Base-by-base conservation (phyloP, 2,329 filamentous ascomycete species). In the Colletotrichum agaves region DNA sequence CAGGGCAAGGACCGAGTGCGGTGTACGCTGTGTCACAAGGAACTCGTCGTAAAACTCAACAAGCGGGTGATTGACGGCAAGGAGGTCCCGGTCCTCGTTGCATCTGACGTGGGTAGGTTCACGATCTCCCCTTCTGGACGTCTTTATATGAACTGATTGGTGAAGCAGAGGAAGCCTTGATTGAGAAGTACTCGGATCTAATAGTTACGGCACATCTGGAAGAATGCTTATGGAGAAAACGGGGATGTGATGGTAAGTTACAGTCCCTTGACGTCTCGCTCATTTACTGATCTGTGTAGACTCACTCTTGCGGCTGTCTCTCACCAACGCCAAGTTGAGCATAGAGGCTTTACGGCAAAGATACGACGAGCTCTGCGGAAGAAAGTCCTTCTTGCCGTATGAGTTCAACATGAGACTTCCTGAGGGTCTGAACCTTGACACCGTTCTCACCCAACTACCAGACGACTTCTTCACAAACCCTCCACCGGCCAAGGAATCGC, bases 21-120 rank as follows among this genome's bases (percentile, higher is more conserved):
- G 17, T 99, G 96, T 77, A 90, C 91, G 44, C 88, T 94, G 2
- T 99, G 96, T 75, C 91, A 91, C 75, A 91, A 91, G 73, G 92
- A 97, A 73, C 84, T 98, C 44, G 87, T 96, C 4, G 92, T 98
- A 59, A 93, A 92, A 79, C 82, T 97, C 37, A 90, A 87, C 73
- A 84, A 85, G 61, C 88, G 86, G 73, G 84, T 85, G 63, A 80
- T 83, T 4, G 84, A 88, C 41, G 87, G 87, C 12, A 84, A 83
- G 67, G 84, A 88, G 72, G 80, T 85, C 2, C 75, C 83, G 1
- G 84, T 87, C 2, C 75, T 85, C 52, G 80, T 84, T 5, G 84
- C 88, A 1, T 87, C 89, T 6, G 88, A 91, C 71, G 88, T 93
- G 52, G 79, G 80, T 82, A 70, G 33, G 77, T 65, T 66, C 23